Conservation (phyloP, 305 asterid species). For the Fraxinus albicans region DNA sequence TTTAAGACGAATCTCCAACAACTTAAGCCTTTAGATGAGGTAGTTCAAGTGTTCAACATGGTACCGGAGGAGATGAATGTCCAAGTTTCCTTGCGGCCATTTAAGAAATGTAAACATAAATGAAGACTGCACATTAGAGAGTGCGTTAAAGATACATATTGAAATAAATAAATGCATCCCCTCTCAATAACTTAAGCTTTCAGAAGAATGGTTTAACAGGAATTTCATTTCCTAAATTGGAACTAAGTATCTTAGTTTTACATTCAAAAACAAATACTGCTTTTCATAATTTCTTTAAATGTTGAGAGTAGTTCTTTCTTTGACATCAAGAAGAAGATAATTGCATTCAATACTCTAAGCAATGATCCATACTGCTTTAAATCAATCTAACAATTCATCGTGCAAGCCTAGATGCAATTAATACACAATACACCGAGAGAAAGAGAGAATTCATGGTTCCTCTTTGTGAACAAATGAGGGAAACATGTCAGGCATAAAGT, state of each 20-base stretch:
- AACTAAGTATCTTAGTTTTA: not conserved
- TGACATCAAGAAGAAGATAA: not conserved
- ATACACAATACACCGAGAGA: not conserved
- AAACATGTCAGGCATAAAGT: conserved; percentile 29
- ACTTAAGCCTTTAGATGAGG: not conserved
- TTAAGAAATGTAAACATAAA: not conserved
- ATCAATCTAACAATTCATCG: not conserved
- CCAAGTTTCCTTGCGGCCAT: not conserved
- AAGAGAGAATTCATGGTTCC: conserved; percentile 29
- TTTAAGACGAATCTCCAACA: not conserved
- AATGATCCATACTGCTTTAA: conserved; percentile 3
- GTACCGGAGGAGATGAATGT: not conserved
- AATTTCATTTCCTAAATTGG: not conserved
- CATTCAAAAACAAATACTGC: not conserved
- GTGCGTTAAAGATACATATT: not conserved
- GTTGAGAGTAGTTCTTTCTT: not conserved
- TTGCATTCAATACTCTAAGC: not conserved
- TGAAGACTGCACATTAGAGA: not conserved
- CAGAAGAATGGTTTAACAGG: not conserved
- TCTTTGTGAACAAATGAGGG: conserved; percentile 41
- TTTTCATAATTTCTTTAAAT: not conserved
- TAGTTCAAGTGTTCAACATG: not conserved
- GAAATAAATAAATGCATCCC: not conserved
- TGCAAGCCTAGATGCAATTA: not conserved
- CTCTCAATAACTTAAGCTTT: not conserved